Conservation (phyloP, 1,284 basidiomycete genomes). For the Vanrija sp. region DNA sequence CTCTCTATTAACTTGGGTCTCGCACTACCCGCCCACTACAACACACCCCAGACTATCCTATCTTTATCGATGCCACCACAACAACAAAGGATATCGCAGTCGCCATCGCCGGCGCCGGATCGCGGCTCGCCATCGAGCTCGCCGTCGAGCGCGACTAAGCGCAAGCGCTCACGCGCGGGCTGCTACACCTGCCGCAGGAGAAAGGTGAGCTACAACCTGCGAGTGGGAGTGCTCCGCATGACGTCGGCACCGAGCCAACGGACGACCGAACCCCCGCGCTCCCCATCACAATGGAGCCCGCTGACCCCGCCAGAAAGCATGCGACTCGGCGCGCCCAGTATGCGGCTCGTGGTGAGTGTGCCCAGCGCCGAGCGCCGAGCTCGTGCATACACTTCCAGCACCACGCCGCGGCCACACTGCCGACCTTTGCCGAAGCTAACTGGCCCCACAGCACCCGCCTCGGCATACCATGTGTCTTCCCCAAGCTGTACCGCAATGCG, state of each 20-base stretch:
- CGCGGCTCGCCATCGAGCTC: background rate
- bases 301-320: slow-evolving; percentile 16
- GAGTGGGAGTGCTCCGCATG: too few species aligned
- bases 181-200: slow-evolving; percentile 22
- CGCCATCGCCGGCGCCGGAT: background rate
- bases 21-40: background rate
- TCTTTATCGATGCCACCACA: background rate
- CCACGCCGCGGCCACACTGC: background rate
- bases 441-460: slow-evolving; percentile 11
- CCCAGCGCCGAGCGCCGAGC: background rate
- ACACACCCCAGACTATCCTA: background rate
- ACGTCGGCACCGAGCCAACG: too few species aligned
- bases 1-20: too few species aligned
- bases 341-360: slow-evolving; percentile 21
- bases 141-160: slow-evolving; percentile 4
- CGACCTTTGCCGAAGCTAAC: background rate
- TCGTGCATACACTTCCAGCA: background rate
- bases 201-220: slow-evolving; percentile 9
- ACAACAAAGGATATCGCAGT: background rate
- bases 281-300: background rate
- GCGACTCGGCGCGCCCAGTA: slow-evolving; percentile 15
- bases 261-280: background rate
- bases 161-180: slow-evolving; percentile 18
- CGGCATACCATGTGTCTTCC: slow-evolving; percentile 22
- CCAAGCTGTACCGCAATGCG: slow-evolving; percentile 21